phyloP scores from a whole-genome alignment of 148 eudicot genomes.

The Vaccinium macrocarpon region DNA sequence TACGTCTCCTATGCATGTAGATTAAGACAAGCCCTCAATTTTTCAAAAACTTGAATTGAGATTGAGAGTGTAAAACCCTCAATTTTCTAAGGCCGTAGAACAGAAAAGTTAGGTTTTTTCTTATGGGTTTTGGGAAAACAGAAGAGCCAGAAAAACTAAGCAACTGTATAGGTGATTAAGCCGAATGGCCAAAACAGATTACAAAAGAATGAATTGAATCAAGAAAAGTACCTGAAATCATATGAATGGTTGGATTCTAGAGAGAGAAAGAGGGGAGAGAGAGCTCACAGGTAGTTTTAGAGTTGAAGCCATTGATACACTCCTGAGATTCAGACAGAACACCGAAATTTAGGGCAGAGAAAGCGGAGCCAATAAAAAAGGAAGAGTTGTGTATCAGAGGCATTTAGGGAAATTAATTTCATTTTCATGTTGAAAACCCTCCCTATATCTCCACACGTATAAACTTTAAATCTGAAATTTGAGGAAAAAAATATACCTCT shows the following conservation, averaged over 20 bases:
- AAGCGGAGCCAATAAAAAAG: not conserved
- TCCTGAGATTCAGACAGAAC: not conserved
- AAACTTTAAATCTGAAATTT: too few species aligned
- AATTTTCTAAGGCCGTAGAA: not conserved
- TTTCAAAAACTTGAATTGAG: not conserved
- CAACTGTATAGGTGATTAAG: not conserved
- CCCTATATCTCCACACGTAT: not conserved
- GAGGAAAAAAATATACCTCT: too few species aligned
- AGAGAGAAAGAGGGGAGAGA: not conserved
- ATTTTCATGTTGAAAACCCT: not conserved
- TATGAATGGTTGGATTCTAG: not conserved
- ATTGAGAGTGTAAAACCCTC: not conserved
- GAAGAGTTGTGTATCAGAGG: too few species aligned
- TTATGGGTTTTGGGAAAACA: not conserved
- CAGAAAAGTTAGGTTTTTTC: constrained; percentile 2
- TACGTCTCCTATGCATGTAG: not conserved
- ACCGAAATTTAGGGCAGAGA: not conserved
- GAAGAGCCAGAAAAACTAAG: not conserved
- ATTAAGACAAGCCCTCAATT: not conserved
- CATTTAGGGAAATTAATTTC: not conserved
- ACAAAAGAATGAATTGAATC: not conserved
- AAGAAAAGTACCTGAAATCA: not conserved
- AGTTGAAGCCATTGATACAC: not conserved
- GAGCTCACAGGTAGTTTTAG: not conserved
- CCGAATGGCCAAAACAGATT: not conserved